Evolutionary conservation across 2,329 filamentous ascomycete genomes (phyloP), one percentile per base, ranked within the genome.

Genomic region (Trichoderma sp.): DNA sequence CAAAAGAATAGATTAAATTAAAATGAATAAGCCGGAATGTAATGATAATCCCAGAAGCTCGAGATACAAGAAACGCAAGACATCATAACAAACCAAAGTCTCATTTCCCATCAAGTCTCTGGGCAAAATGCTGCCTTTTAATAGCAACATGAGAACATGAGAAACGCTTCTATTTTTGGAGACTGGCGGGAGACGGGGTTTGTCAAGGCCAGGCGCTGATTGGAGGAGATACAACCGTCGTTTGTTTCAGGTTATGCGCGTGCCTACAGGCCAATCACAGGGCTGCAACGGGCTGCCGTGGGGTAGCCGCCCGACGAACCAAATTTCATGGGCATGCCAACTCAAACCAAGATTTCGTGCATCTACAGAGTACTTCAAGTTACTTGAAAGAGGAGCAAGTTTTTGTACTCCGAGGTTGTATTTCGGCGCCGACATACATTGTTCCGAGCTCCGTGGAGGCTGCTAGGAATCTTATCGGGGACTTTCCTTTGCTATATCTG

Each of bases 241-340:
- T 58, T 63, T 73, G 75, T 76, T 76, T 76, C 75, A 76, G 75
- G 74, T 74, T 69, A 76, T 76, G 74, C 72, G 70, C 36, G 69
- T 69, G 67, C 11, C 70, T 64, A 18, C 24, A 12, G 21, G n/a
- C 73, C 75, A 76, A 75, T 75, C 74, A 72, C 12, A 43, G 57
- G 32, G 14, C 57, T 32, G 32, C 53, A 58, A 30, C 18, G 28
- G 51, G 24, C 51, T 58, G 43, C 32, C 30, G 47, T 58, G 61
- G 69, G 51, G 60, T 51, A 12, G 21, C 21, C 24, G 34, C 30
- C 18, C 32, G 36, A 43, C 57, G 67, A 60, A 60, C 60, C 60
- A 60, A 60, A 66, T 66, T 51, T 60, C 51, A 32, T 4, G 58
- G 18, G n/a, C 4, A 57, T 71, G 58, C 43, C 68, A 24, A 15